phyloP scores from a whole-genome alignment of 1,284 basidiomycete species.

The Kwoniella shivajii region DNA sequence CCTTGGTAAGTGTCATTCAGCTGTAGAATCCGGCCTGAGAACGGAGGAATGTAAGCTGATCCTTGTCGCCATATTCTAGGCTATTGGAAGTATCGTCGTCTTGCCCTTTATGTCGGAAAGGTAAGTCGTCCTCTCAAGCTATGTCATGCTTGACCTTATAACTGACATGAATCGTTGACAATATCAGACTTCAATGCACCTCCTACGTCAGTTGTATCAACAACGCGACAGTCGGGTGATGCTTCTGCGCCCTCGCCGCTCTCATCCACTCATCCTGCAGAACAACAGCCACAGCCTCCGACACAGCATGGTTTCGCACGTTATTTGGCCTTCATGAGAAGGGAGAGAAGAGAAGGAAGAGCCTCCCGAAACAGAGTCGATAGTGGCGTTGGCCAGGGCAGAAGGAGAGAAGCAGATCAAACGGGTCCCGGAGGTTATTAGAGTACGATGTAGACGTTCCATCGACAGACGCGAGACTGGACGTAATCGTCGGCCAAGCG shows the following conservation, averaged over 20 bases:
- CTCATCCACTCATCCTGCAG: slow-evolving; percentile 1
- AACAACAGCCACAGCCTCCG: slow-evolving; percentile 19
- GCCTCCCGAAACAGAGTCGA: slow-evolving; percentile 6
- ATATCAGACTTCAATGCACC: slow-evolving; percentile 45
- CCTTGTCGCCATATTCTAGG: slow-evolving; percentile 55
- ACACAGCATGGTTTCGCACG: slow-evolving; percentile 37
- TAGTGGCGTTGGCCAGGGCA: slow-evolving; percentile 22
- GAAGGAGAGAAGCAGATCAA: slow-evolving; percentile 45
- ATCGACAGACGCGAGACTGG: no score
- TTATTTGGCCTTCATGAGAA: slow-evolving; percentile 51
- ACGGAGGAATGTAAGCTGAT: not conserved
- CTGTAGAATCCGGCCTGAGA: not conserved
- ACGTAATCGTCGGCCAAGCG: no score
- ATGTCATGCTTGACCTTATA: not conserved
- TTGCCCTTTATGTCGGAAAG: slow-evolving; percentile 87
- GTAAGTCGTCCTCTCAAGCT: slow-evolving; percentile 54
- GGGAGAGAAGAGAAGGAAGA: slow-evolving; percentile 29
- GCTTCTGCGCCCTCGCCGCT: slow-evolving; percentile 6
- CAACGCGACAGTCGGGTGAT: not conserved
- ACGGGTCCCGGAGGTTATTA: slow-evolving; percentile 43
- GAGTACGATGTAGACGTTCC: not conserved
- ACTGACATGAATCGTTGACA: not conserved
- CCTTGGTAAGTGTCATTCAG: slow-evolving; percentile 44
- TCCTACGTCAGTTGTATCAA: slow-evolving; percentile 19
- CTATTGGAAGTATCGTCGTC: slow-evolving; percentile 82